phyloP scores from a whole-genome alignment of 73 alveolate species.

The Blepharisma stoltei region DNA sequence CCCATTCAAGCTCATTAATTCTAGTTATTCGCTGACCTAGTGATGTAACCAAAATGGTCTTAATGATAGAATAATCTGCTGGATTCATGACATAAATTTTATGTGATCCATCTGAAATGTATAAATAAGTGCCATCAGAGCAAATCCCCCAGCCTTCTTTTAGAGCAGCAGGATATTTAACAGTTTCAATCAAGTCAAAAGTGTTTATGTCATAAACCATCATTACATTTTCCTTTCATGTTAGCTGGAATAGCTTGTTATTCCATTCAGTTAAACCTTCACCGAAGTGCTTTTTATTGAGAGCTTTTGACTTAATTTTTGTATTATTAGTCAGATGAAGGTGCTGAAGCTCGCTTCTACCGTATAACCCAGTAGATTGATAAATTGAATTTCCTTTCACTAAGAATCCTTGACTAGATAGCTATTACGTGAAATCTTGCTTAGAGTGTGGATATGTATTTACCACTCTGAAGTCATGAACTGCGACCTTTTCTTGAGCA shows the following conservation, averaged over 20 bases:
- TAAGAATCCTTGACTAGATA: background rate
- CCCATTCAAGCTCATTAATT: slow-evolving; percentile 47
- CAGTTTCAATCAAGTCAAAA: slow-evolving; percentile 17
- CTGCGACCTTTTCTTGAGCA: background rate
- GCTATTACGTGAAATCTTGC: background rate
- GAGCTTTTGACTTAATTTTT: background rate
- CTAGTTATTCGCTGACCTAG: background rate
- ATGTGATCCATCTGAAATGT: slow-evolving; percentile 45
- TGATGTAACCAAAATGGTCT: slow-evolving; percentile 3
- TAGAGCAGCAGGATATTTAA: slow-evolving; percentile 21
- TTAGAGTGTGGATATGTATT: background rate
- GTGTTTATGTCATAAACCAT: slow-evolving; percentile 24
- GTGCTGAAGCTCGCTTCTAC: background rate
- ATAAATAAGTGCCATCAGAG: slow-evolving; percentile 44
- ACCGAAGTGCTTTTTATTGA: slow-evolving; percentile 33
- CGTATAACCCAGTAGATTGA: slow-evolving; percentile 13
- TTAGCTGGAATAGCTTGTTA: slow-evolving; percentile 34
- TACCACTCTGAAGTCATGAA: background rate
- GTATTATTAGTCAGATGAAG: background rate
- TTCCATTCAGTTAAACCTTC: slow-evolving; percentile 48
- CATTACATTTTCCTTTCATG: slow-evolving; percentile 46
- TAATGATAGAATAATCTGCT: background rate
- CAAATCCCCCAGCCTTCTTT: slow-evolving; percentile 60
- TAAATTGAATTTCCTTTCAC: background rate
- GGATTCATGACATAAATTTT: slow-evolving; percentile 34